Percentiles rank a stretch among this genome's conserved stretches.
Conservation (phyloP, 768 basidiomycete species). For the Punctularia strigosozonata region DNA sequence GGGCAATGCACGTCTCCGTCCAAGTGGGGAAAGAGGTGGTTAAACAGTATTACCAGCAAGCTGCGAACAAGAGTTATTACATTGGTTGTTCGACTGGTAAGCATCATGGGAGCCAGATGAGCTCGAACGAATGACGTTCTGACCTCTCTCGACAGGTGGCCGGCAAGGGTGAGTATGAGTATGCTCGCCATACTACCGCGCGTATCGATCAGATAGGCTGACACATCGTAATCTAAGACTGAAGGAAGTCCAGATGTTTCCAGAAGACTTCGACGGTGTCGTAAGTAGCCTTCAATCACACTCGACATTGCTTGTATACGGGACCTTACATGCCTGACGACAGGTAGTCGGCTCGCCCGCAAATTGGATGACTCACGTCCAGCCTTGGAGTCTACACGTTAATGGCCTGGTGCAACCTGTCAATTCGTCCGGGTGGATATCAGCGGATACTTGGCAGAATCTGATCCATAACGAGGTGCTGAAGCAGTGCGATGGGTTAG, state of each 20-base stretch:
- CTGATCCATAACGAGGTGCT: slow-evolving; percentile 18
- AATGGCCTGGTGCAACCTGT: slow-evolving; percentile 12
- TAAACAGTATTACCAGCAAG: slow-evolving; percentile 13
- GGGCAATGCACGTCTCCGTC: slow-evolving; percentile 16
- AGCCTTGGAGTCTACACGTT: slow-evolving; percentile 13
- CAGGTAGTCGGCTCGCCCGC: slow-evolving; percentile 21
- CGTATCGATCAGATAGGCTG: too few relatives aligned
- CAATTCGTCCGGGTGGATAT: slow-evolving; percentile 14
- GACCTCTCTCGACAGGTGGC: slow-evolving; percentile 10
- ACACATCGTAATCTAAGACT: slow-evolving; percentile 5
- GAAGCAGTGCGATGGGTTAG: slow-evolving; percentile 20
- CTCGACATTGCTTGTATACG: too few relatives aligned
- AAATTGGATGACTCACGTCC: slow-evolving; percentile 13
- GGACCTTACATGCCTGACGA: too few relatives aligned
- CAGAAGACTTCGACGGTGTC: slow-evolving; percentile 21
- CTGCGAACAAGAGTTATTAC: slow-evolving; percentile 16
- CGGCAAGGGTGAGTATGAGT: slow-evolving; percentile 13
- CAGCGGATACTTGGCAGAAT: slow-evolving; percentile 13
- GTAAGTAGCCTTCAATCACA: slow-evolving; percentile 7
- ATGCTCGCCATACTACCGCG: not conserved
- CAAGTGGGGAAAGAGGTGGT: slow-evolving; percentile 17
- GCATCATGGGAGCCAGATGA: not conserved
- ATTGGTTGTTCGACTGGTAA: slow-evolving; percentile 18
- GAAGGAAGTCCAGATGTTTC: slow-evolving; percentile 16
- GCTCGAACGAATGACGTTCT: not conserved